Percentiles rank a stretch among this genome's conserved stretches.
Conservation (phyloP, 768 basidiomycete genomes). For the Cystobasidium onofrii region DNA sequence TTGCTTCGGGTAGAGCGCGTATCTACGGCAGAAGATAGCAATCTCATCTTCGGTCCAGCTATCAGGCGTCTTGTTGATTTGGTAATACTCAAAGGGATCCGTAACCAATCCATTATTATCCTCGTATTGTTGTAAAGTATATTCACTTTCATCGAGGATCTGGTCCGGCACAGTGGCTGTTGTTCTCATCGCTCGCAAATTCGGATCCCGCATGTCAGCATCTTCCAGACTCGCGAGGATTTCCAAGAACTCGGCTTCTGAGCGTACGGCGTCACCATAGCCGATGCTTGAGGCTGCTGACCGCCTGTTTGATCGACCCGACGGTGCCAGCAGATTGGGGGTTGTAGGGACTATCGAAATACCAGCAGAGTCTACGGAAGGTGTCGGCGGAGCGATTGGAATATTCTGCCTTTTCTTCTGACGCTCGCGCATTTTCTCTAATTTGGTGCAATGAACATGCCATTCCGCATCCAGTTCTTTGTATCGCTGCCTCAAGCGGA, state of each 20-base stretch:
- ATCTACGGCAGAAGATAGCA: constrained; percentile 66
- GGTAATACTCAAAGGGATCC: constrained; percentile 69
- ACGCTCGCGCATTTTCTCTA: constrained; percentile 57
- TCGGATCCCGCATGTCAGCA: constrained; percentile 87
- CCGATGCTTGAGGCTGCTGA: constrained; percentile 34
- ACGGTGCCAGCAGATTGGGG: constrained; percentile 30
- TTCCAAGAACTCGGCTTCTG: constrained; percentile 93
- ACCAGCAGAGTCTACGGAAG: constrained; percentile 38
- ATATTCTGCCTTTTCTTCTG: constrained; percentile 28
- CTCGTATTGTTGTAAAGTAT: constrained; percentile 54
- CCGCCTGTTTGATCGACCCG: constrained; percentile 43
- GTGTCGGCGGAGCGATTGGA: constrained; percentile 33
- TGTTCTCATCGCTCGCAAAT: constrained; percentile 72
- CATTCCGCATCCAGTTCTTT: constrained; percentile 61
- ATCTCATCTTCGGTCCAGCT: constrained; percentile 78
- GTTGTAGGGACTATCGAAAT: constrained; percentile 36
- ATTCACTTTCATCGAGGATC: constrained; percentile 55
- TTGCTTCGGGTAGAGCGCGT: constrained; percentile 79
- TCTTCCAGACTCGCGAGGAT: constrained; percentile 89
- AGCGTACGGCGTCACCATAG: constrained; percentile 74
- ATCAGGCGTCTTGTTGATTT: constrained; percentile 58
- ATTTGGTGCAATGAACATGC: constrained; percentile 59
- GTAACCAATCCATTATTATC: constrained; percentile 75
- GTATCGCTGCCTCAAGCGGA: constrained; percentile 51
- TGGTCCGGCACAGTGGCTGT: constrained; percentile 85